These are phyloP conservation scores for Fibroporia radiculosa DNA, from an alignment of 768 basidiomycete species.

Conservation along the genomic window DNA sequence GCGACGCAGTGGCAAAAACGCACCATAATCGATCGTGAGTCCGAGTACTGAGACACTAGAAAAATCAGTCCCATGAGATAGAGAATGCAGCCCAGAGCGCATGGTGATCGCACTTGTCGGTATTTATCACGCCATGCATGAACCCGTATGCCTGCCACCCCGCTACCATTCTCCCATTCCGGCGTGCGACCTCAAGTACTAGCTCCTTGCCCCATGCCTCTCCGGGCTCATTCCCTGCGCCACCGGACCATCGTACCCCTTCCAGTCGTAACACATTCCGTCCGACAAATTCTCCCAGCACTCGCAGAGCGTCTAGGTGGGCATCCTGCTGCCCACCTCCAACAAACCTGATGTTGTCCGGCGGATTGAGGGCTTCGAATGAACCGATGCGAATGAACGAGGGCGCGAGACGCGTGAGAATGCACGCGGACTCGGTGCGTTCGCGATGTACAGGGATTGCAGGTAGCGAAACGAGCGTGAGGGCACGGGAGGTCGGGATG, in stretches of 20 bases:
- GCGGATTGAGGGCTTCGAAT: conserved; percentile 81
- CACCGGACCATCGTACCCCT: conserved; percentile 29
- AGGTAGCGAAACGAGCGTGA: conserved; percentile 72
- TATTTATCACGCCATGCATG: conserved; percentile 97
- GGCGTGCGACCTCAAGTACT: conserved; percentile 67
- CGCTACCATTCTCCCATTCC: conserved; percentile 91
- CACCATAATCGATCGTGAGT: conserved; percentile 71
- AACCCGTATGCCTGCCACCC: conserved; percentile 94
- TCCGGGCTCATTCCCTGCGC: conserved; percentile 24
- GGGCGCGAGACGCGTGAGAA: conserved; percentile 77
- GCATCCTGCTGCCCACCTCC: conserved; percentile 72
- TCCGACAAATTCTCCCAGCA: conserved; percentile 70
- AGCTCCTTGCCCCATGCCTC: conserved; percentile 66
- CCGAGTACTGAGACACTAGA: conserved; percentile 65
- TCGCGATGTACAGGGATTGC: conserved; percentile 73
- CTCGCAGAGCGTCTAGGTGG: conserved; percentile 66
- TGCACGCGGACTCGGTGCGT: conserved; percentile 56
- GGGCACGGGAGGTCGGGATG: conserved; percentile 84
- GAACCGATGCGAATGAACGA: conserved; percentile 89
- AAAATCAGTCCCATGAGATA: not conserved
- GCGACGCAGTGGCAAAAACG: conserved; percentile 7
- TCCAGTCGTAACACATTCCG: conserved; percentile 47
- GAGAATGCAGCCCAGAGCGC: not conserved
- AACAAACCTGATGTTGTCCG: conserved; percentile 53
- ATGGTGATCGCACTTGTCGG: conserved; percentile 67